Percentiles rank a stretch among this genome's conserved stretches.
Evolutionary conservation across 176 grass and related monocot species (phyloP).

Genomic region (Secale cereale): DNA sequence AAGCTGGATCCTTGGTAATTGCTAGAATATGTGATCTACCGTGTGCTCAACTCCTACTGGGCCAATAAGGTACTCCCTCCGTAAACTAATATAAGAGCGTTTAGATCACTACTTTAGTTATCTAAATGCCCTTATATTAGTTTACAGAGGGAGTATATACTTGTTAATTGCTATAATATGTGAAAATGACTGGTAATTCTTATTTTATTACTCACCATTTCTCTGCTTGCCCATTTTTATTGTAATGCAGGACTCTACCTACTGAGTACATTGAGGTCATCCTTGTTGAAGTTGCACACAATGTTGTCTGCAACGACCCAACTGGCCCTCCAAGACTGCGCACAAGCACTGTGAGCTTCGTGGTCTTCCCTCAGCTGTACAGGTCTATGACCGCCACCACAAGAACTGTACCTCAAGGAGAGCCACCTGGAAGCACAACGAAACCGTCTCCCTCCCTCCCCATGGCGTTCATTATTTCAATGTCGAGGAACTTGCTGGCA

Average conservation of each 20-base stretch:
- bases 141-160: no score
- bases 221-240: neutral
- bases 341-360: constrained; percentile 82
- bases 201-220: neutral
- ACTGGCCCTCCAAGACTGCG: constrained; percentile 73
- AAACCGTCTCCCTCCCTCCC: constrained; percentile 51
- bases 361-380: constrained; percentile 66
- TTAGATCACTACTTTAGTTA: no score
- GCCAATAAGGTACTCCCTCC: no score
- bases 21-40: no score
- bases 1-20: constrained; percentile 29
- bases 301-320: constrained; percentile 60
- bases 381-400: constrained; percentile 55
- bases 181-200: no score
- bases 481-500: no score
- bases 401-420: constrained; percentile 60
- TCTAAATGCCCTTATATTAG: no score
- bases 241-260: constrained; percentile 40
- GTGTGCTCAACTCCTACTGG: no score
- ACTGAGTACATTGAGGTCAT: constrained; percentile 62
- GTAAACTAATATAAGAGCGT: no score
- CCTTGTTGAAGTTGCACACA: constrained; percentile 66
- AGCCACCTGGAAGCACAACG: constrained; percentile 82
- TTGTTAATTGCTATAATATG: neutral
- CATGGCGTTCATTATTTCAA: no score